These are phyloP conservation scores for Yarrowia sp. DNA, from an alignment of 805 yeast genomes.

Conservation along the genomic window DNA sequence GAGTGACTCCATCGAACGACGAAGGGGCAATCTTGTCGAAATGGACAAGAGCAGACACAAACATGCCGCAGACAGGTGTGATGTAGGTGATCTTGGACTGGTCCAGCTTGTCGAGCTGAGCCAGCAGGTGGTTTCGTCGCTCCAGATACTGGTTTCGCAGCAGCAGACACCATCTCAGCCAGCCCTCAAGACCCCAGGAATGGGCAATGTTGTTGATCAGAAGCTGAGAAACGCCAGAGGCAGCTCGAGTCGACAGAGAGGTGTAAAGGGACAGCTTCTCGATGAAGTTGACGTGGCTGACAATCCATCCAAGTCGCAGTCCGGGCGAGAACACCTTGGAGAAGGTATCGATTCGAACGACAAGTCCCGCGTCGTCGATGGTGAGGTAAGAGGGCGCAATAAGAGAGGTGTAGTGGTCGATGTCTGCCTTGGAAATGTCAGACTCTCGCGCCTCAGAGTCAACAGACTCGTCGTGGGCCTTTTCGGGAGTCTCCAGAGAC, in stretches of 20 bases:
- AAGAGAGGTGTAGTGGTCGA: conserved; percentile 49
- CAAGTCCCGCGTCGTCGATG: conserved; percentile 76
- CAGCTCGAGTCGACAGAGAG: not conserved
- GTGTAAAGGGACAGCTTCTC: conserved; percentile 40
- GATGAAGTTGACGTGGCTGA: conserved; percentile 57
- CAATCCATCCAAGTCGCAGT: conserved; percentile 67
- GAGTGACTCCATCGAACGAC: not conserved
- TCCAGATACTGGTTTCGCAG: conserved; percentile 13
- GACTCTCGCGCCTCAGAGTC: not conserved
- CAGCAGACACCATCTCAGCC: conserved; percentile 1
- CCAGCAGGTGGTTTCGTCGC: conserved; percentile 4
- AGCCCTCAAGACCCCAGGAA: conserved; percentile 19
- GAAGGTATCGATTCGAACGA: conserved; percentile 71
- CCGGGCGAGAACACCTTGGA: conserved; percentile 82
- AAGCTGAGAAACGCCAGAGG: conserved; percentile 7
- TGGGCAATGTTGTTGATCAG: conserved; percentile 20
- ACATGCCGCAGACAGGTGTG: conserved; percentile 54
- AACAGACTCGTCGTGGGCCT: not conserved
- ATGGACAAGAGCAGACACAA: conserved; percentile 30
- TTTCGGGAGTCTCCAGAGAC: not conserved
- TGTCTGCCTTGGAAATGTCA: conserved; percentile 40
- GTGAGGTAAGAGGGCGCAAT: conserved; percentile 63
- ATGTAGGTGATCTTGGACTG: conserved; percentile 37
- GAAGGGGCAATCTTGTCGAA: conserved; percentile 1
- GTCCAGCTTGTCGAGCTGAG: conserved; percentile 1